Conservation (phyloP, 495 filamentous ascomycete species). For the Penicillium canariense region DNA sequence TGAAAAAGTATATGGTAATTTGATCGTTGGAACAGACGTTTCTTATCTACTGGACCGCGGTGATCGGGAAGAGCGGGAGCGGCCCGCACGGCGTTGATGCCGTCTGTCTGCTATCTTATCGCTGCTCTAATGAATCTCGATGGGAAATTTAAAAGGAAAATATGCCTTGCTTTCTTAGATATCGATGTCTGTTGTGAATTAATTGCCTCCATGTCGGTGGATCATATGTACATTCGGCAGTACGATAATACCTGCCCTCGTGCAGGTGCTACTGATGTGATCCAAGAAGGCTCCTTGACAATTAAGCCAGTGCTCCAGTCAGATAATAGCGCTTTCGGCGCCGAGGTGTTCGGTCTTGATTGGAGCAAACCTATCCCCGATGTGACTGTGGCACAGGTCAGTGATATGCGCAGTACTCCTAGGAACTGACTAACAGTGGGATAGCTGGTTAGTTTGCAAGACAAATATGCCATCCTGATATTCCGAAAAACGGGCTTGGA, state of each 20-base stretch:
- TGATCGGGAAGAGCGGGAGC: constrained; percentile 13
- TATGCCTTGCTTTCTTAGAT: not conserved
- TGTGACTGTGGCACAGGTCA: constrained; percentile 15
- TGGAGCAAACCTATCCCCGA: constrained; percentile 14
- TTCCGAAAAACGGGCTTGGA: constrained; percentile 20
- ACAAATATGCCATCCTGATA: constrained; percentile 19
- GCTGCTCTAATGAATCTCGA: not conserved
- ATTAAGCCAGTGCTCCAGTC: constrained; percentile 12
- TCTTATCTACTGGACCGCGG: not conserved
- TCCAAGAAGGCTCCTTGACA: constrained; percentile 11
- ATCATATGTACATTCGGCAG: constrained; percentile 15
- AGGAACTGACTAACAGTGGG: not conserved
- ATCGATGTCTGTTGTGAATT: not conserved
- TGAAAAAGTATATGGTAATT: not conserved
- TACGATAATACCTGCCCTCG: constrained; percentile 18
- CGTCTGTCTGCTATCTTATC: constrained; percentile 3
- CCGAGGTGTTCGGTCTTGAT: constrained; percentile 16
- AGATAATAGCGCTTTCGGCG: constrained; percentile 12
- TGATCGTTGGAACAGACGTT: not conserved
- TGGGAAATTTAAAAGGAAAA: not conserved
- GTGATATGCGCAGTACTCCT: not conserved
- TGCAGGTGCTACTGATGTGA: not conserved
- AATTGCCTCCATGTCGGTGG: constrained; percentile 2
- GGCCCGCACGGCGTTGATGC: constrained; percentile 17
- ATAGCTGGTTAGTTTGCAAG: constrained; percentile 19